phyloP scores from a whole-genome alignment of 495 filamentous ascomycete genomes.

The Paragyromitra xinjiangensis region DNA sequence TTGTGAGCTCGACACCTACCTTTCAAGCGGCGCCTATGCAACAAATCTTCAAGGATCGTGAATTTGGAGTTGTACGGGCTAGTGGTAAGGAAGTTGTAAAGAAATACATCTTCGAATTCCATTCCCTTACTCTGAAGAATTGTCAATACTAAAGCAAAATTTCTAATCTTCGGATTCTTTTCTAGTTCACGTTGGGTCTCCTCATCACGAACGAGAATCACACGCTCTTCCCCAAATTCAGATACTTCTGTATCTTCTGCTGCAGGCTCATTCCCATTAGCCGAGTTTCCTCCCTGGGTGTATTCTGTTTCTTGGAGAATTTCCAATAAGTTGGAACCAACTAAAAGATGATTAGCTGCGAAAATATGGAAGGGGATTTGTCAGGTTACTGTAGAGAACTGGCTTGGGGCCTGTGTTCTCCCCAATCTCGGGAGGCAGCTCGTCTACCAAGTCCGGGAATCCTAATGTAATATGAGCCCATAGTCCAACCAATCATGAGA shows the following conservation, averaged over 20 bases:
- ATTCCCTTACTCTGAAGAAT: slow-evolving; percentile 63
- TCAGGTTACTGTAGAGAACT: slow-evolving; percentile 56
- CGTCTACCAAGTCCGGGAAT: slow-evolving; percentile 61
- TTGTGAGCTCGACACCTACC: background rate
- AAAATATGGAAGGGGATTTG: background rate
- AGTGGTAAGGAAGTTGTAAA: slow-evolving; percentile 47
- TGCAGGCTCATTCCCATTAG: no score
- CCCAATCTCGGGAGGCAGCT: slow-evolving; percentile 60
- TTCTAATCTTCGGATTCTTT: slow-evolving; percentile 43
- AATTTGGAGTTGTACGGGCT: slow-evolving; percentile 35
- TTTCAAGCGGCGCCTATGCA: background rate
- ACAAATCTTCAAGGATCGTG: background rate
- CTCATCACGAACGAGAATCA: slow-evolving; percentile 61
- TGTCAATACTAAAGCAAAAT: slow-evolving; percentile 60
- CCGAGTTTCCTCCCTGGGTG: background rate
- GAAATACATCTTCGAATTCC: slow-evolving; percentile 60
- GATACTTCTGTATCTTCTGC: background rate
- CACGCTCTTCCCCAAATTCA: slow-evolving; percentile 62
- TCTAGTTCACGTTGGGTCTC: slow-evolving; percentile 32
- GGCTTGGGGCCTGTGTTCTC: slow-evolving; percentile 59
- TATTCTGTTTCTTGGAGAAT: background rate
- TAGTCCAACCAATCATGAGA: background rate
- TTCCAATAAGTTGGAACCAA: slow-evolving; percentile 17
- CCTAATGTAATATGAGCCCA: slow-evolving; percentile 34
- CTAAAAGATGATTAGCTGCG: slow-evolving; percentile 1